Evolutionary conservation across 495 filamentous ascomycete genomes (phyloP).

Genomic region (Penicillium subrubescens): DNA sequence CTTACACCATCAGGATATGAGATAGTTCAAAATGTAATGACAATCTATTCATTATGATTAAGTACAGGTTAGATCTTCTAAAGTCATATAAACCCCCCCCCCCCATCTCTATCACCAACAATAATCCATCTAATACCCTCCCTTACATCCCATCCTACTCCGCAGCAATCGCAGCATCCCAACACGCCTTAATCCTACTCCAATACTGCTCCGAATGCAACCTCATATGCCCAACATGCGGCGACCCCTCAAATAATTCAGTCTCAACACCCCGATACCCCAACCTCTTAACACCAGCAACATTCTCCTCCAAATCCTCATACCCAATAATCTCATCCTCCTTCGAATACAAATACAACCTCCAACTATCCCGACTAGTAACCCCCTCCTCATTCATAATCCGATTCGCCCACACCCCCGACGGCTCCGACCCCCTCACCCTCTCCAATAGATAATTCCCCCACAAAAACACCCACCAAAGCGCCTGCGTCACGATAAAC

Average conservation of each 20-base stretch:
- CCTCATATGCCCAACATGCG: slow-evolving; percentile 59
- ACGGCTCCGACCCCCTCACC: slow-evolving; percentile 20
- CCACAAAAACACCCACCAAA: slow-evolving; percentile 43
- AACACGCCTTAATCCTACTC: slow-evolving; percentile 44
- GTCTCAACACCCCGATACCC: slow-evolving; percentile 43
- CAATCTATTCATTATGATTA: background rate
- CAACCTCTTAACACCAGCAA: slow-evolving; percentile 39
- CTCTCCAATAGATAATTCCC: slow-evolving; percentile 17
- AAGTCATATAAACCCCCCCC: background rate
- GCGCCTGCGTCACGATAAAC: slow-evolving; percentile 43
- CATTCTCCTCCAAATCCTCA: slow-evolving; percentile 55
- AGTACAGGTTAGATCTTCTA: background rate
- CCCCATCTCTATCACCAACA: background rate
- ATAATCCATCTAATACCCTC: background rate
- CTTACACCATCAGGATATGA: background rate
- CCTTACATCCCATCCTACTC: background rate
- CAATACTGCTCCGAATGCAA: slow-evolving; percentile 56
- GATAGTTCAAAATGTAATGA: background rate
- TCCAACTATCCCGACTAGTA: slow-evolving; percentile 13
- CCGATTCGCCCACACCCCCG: slow-evolving; percentile 26
- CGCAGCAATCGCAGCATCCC: slow-evolving; percentile 32
- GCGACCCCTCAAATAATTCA: slow-evolving; percentile 54
- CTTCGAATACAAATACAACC: slow-evolving; percentile 56
- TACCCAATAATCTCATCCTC: slow-evolving; percentile 57
- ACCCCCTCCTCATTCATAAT: slow-evolving; percentile 28